phyloP scores from a whole-genome alignment of 1,139 yeast genomes.

The Yamadazyma friedrichii region DNA sequence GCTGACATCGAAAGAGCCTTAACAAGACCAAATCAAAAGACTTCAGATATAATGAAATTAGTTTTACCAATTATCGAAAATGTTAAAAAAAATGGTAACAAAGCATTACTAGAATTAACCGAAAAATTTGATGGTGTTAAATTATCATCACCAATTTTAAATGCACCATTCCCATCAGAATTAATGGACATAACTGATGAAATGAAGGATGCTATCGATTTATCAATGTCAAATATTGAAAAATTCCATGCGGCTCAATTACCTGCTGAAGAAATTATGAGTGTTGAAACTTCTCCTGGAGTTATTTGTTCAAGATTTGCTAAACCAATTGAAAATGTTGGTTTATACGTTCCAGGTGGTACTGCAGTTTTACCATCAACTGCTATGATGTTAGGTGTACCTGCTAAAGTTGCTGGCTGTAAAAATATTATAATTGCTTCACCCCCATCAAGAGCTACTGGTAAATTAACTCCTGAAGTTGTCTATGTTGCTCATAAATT shows the following conservation, averaged over 20 bases:
- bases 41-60: conserved; percentile 86
- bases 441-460: conserved; percentile 93
- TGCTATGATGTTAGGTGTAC: conserved; percentile 96
- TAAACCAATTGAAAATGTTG: conserved; percentile 91
- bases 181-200: conserved; percentile 76
- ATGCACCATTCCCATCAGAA: conserved; percentile 82
- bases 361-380: conserved; percentile 98
- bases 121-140: conserved; percentile 86
- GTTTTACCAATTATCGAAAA: conserved; percentile 85
- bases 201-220: conserved; percentile 80
- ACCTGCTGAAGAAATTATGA: conserved; percentile 61
- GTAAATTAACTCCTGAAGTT: conserved; percentile 93
- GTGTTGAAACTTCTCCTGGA: conserved; percentile 94
- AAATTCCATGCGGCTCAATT: conserved; percentile 94
- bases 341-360: conserved; percentile 97
- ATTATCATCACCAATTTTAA: conserved; percentile 67
- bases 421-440: conserved; percentile 90
- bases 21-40: conserved; percentile 87
- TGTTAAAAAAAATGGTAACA: conserved; percentile 78
- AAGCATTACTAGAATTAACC: conserved; percentile 81
- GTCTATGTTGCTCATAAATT: conserved; percentile 95
- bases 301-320: conserved; percentile 93
- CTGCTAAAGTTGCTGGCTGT: conserved; percentile 99
- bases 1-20: conserved; percentile 57
- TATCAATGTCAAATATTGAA: conserved; percentile 83